These are phyloP conservation scores for Vaccinium myrtillus DNA, from an alignment of 148 eudicot genomes.

Conservation along the genomic window DNA sequence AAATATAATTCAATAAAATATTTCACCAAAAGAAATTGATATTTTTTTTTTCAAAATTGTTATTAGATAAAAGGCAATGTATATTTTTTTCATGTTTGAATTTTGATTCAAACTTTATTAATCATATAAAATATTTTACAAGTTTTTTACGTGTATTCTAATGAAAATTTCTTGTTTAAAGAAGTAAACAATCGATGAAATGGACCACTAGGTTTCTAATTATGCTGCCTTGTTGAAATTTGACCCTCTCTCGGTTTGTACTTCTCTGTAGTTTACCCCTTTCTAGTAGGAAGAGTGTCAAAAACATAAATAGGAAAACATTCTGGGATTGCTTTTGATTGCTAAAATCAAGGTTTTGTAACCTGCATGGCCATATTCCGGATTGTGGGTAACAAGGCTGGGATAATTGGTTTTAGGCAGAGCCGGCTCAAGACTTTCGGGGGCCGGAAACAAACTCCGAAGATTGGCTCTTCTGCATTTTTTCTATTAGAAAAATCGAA, in stretches of 20 bases:
- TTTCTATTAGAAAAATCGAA: no score
- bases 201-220: neutral
- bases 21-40: no score
- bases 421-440: no score
- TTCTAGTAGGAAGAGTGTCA: neutral
- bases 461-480: no score
- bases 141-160: no score
- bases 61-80: no score
- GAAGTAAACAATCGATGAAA: neutral
- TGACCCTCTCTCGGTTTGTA: neutral
- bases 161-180: neutral
- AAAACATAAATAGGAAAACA: neutral
- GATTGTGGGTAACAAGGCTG: neutral
- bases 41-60: no score
- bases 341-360: neutral
- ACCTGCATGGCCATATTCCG: neutral
- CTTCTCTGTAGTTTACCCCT: neutral
- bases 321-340: neutral
- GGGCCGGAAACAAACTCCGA: no score
- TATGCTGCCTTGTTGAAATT: neutral
- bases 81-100: no score
- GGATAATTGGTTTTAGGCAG: neutral
- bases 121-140: no score
- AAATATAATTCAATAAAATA: no score
- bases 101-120: no score